Base-by-base conservation (phyloP, 345 rosid species). In the Cardiospermum halicacabum region DNA sequence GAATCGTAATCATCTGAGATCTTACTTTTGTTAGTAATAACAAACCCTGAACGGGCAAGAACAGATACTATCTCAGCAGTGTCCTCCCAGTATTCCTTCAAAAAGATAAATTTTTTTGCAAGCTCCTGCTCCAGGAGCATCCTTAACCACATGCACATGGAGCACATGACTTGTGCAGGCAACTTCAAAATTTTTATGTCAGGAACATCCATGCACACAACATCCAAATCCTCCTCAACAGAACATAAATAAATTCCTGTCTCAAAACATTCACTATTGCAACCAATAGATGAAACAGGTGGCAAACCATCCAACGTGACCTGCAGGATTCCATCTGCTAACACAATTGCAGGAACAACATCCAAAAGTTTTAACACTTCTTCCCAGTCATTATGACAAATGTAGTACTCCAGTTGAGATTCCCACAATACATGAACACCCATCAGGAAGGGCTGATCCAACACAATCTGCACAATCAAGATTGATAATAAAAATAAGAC, bases 361-460 rank as follows among this genome's bases (percentile, higher is more conserved):
- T 87, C 89, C 78, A 94, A 70, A 59, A 91, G 81, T 78, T 86
- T 88, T 28, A 71, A 80, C 68, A 91, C 89, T 79, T 94, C 99
- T 67, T 84, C 91, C 97, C 91, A 89, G 69, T 94, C 91, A 85
- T 88, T 89, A 73, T 85, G 99, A 73, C 84, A 84, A 68, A 83
- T 72, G 69, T 85, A 73, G 67, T 91, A 94, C 87, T 91, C 97
- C 69, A 94, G 73, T 75, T 91, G 96, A 18, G 99, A 90, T 51
- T 94, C 96, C 99, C 97, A 94, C 32, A 82, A 78, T 39, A 89
- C 84, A 80, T 89, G 96, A 73, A 90, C 92, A 60, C 97, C 99
- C 91, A 91, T 91, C 59, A 80, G 87, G 66, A 85, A 80, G 70
- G 96, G 99, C 61, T 89, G 99, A 81, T 94, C 99, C 80, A 94